Conservation (phyloP, 2,329 filamentous ascomycete species). For the Hypoxylon sp. region DNA sequence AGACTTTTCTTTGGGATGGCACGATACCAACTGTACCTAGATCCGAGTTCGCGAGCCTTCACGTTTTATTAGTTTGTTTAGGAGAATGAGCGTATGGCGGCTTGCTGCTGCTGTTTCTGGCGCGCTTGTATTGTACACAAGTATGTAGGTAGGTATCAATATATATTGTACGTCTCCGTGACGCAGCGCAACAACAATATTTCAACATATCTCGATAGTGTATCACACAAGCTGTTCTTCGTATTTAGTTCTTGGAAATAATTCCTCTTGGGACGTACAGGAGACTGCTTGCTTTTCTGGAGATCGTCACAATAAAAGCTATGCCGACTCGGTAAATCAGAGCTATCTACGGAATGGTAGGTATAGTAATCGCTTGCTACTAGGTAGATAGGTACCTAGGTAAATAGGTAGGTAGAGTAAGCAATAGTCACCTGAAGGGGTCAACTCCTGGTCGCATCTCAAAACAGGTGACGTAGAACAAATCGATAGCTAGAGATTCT, state of each 20-base stretch:
- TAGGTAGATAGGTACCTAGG: no score
- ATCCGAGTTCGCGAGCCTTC: slow-evolving; percentile 11
- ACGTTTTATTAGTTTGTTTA: not conserved
- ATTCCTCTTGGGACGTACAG: not conserved
- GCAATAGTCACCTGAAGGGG: no score
- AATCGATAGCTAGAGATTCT: not conserved
- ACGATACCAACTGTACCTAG: slow-evolving; percentile 35
- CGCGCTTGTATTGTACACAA: slow-evolving; percentile 13
- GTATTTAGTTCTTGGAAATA: no score
- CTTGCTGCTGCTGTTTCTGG: slow-evolving; percentile 7
- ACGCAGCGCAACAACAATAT: slow-evolving; percentile 1
- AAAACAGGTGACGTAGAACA: not conserved
- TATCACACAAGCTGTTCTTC: not conserved
- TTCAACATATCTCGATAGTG: not conserved
- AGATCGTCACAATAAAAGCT: no score
- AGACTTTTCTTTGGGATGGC: slow-evolving; percentile 4
- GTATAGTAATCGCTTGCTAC: no score
- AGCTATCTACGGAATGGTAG: no score
- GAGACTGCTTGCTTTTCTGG: not conserved
- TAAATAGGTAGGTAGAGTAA: no score
- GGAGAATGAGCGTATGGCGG: not conserved
- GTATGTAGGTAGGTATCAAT: slow-evolving; percentile 13
- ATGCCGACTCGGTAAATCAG: no score
- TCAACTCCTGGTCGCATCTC: not conserved
- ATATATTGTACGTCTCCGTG: slow-evolving; percentile 17